These are phyloP conservation scores for Tetramitus jugosus DNA, from an alignment of 208 protist genomes.

Conservation along the genomic window DNA sequence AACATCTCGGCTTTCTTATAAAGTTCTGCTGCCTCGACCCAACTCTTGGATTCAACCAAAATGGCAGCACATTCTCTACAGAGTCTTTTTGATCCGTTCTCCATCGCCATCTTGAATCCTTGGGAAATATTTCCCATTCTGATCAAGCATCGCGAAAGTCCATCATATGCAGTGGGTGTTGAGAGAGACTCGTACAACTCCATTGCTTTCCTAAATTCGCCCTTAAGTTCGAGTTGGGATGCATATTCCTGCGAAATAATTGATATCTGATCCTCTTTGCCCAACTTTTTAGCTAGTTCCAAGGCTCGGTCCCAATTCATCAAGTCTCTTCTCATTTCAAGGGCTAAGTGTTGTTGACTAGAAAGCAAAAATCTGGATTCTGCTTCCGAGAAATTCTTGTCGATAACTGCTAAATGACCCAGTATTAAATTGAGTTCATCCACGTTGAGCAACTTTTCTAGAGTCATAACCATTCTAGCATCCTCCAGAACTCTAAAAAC, in stretches of 20 bases:
- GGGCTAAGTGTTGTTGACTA: slow-evolving; percentile 72
- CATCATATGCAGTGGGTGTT: slow-evolving; percentile 55
- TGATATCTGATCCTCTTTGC: slow-evolving; percentile 70
- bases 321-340: slow-evolving; percentile 91
- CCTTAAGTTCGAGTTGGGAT: slow-evolving; percentile 86
- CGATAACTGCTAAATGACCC: slow-evolving; percentile 84
- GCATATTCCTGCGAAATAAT: slow-evolving; percentile 82
- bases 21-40: slow-evolving; percentile 80
- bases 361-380: slow-evolving; percentile 80
- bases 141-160: slow-evolving; percentile 71
- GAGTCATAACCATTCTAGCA: slow-evolving; percentile 76
- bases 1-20: slow-evolving; percentile 78
- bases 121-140: slow-evolving; percentile 66
- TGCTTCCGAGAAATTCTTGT: slow-evolving; percentile 79
- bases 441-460: slow-evolving; percentile 74
- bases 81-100: slow-evolving; percentile 55
- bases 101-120: slow-evolving; percentile 65
- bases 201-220: slow-evolving; percentile 73
- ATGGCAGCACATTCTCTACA: slow-evolving; percentile 79
- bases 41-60: slow-evolving; percentile 77
- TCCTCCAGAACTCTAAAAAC: slow-evolving; percentile 81
- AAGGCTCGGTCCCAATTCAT: slow-evolving; percentile 92
- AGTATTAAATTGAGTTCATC: slow-evolving; percentile 86
- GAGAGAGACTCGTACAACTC: slow-evolving; percentile 71
- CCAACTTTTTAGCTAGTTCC: slow-evolving; percentile 74